Conservation (phyloP, 2,329 filamentous ascomycete species). For the Phialemoniopsis sp. region DNA sequence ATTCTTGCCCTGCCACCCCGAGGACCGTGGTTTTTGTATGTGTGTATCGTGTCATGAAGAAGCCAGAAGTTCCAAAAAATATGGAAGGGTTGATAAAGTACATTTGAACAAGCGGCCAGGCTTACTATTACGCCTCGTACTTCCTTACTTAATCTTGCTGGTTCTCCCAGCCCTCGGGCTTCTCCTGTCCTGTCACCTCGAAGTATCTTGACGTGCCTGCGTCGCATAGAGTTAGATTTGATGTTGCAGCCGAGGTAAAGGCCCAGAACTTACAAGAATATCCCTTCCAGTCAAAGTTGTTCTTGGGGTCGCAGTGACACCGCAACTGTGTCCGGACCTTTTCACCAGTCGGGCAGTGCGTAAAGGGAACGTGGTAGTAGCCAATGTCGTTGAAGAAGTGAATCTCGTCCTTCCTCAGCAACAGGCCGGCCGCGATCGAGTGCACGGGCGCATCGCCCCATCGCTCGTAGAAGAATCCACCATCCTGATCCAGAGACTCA, state of each 20-base stretch:
- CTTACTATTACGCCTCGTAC: background rate
- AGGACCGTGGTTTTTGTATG: background rate
- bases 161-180: constrained; percentile 81
- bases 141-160: constrained; percentile 46
- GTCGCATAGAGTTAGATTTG: background rate
- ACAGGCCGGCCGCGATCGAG: constrained; percentile 86
- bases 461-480: constrained; percentile 98
- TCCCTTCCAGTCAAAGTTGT: constrained; percentile 99
- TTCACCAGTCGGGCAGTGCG: constrained; percentile 92
- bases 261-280: constrained; percentile 86
- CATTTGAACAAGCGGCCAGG: constrained; percentile 7
- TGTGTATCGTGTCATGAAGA: no score
- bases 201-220: constrained; percentile 82
- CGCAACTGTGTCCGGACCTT: constrained; percentile 77
- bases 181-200: constrained; percentile 74
- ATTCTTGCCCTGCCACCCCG: background rate
- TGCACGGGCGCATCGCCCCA: constrained; percentile 98
- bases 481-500: constrained; percentile 78
- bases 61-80: no score
- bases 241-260: no score
- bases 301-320: constrained; percentile 90
- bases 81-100: background rate
- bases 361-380: constrained; percentile 97
- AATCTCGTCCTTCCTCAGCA: constrained; percentile 88
- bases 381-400: constrained; percentile 99